Conservation (phyloP, 2,329 filamentous ascomycete genomes). For the Aquanectria penicillioides region DNA sequence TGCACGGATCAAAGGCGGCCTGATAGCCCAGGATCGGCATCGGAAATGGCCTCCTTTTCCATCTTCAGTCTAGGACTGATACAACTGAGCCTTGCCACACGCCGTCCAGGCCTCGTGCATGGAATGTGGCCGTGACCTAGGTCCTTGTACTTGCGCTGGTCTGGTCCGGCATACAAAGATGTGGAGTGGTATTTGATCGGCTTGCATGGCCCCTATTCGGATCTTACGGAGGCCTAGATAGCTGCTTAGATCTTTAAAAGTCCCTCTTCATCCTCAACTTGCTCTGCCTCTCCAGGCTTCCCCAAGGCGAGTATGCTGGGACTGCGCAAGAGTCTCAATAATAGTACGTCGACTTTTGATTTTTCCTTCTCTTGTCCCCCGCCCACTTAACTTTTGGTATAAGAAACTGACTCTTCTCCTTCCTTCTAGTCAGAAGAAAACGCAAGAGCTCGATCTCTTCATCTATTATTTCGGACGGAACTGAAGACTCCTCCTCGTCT, state of each 20-base stretch:
- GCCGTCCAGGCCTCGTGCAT: not conserved
- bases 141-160: not conserved
- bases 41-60: not conserved
- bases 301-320: slow-evolving; percentile 17
- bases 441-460: slow-evolving; percentile 13
- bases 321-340: slow-evolving; percentile 13
- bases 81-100: not conserved
- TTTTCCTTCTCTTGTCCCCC: not conserved
- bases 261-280: not conserved
- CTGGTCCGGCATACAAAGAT: too few species aligned
- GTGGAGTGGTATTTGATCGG: slow-evolving; percentile 8
- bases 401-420: slow-evolving; percentile 1
- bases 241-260: not conserved
- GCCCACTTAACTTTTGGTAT: not conserved
- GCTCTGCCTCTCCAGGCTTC: not conserved
- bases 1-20: not conserved
- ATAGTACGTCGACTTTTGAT: not conserved
- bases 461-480: slow-evolving; percentile 1
- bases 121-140: too few species aligned
- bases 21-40: too few species aligned
- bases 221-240: not conserved
- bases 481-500: not conserved
- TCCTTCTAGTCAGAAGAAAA: slow-evolving; percentile 14
- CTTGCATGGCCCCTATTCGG: not conserved
- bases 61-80: not conserved